phyloP scores from a whole-genome alignment of 352 stramenopile species.

The Aphanomyces euteiches region DNA sequence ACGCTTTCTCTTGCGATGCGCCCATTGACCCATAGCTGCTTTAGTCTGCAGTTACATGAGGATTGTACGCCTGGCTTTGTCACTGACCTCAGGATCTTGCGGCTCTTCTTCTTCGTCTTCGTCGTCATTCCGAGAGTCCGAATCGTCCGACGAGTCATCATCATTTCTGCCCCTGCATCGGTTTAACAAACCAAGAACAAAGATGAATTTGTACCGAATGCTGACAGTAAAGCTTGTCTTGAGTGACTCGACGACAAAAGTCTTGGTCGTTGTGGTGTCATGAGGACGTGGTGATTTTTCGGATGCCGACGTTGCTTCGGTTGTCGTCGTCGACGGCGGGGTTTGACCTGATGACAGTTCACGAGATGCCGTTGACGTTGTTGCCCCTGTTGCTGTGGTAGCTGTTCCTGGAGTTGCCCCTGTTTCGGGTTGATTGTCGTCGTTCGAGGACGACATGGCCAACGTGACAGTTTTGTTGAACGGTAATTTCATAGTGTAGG shows the following conservation, averaged over 20 bases:
- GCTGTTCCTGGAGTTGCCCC: not conserved
- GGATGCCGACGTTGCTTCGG: not conserved
- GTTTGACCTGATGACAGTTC: not conserved
- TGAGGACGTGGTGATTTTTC: not conserved
- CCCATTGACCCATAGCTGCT: constrained; percentile 64
- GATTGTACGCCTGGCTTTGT: not conserved
- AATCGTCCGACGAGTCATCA: constrained; percentile 34
- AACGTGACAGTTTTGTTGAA: constrained; percentile 46
- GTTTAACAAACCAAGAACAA: no score
- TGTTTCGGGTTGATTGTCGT: not conserved
- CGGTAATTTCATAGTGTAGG: constrained; percentile 41
- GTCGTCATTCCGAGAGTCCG: constrained; percentile 30
- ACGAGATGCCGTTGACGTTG: not conserved
- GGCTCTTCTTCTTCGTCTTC: constrained; percentile 31
- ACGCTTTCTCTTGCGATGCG: constrained; percentile 34
- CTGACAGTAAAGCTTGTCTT: constrained; percentile 48
- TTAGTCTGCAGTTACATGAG: constrained; percentile 36
- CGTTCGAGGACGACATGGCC: constrained; percentile 30
- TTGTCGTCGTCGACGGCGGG: constrained; percentile 18
- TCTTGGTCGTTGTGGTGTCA: constrained; percentile 15
- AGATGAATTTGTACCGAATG: constrained; percentile 32
- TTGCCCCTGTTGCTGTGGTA: not conserved
- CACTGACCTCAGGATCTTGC: constrained; percentile 1
- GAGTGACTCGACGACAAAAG: constrained; percentile 27
- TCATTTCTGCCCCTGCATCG: constrained; percentile 18